Evolutionary conservation across 1,284 basidiomycete genomes (phyloP), one percentile per base, ranked within the genome.

Genomic region (Moesziomyces aphidis): DNA sequence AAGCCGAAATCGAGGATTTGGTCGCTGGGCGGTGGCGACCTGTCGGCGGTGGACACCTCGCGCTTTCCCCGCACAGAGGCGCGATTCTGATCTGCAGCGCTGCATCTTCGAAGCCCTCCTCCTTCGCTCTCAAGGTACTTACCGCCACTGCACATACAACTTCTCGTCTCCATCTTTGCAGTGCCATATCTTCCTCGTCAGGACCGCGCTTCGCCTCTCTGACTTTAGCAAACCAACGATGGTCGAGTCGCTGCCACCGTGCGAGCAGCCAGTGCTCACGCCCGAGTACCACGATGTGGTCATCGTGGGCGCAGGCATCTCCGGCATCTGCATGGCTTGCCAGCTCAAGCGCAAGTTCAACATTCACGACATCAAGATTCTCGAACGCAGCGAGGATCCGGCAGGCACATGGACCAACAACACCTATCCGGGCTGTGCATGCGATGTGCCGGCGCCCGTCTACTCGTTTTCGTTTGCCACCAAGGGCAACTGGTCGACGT

Each of bases 401-500:
- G 65, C 76, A 2, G 80, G 78, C 5, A 80, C 78, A 0, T 81
- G 80, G 80, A 74, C 76, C 24, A 65, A 65, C 53, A 81, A 81
- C 61, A 63, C 67, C 15, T 81, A 84, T 54, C 83, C 83, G 0
- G 79, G 78, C 15, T 75, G 73, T 45, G 82, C 76, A 0, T 82
- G 80, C 50, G 82, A 83, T 45, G 78, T 84, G 5, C 83, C 83
- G 7, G 76, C 78, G 1, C 68, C 80, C n/a, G 77, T 84, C 54
- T 84, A 84, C 73, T 80, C 78, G 21, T 82, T 74, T 50, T 79
- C 76, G 11, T 84, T 84, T 49, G 68, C 63, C n/a, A 80, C 80
- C 61, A 81, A 80, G 57, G 60, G 56, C 21, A 70, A 83, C 63
- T 84, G 82, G 82, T 67, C 73, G 22, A 66, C 71, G 19, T 79